Conservation (phyloP, 2,329 filamentous ascomycete species). For the Aspergillus jensenii region DNA sequence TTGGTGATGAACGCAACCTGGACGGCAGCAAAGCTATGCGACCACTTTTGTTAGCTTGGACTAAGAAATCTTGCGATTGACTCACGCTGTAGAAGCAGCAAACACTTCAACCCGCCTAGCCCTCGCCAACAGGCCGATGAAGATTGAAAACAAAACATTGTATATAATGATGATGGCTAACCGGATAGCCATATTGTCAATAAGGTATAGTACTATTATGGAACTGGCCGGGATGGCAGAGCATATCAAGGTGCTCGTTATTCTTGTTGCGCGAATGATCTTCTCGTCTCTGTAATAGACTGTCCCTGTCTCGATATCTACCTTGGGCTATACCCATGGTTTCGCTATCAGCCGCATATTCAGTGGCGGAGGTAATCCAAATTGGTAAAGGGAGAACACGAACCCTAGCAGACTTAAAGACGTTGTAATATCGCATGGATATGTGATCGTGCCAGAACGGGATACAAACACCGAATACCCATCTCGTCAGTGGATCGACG, state of each 20-base stretch:
- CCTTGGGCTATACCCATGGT: not conserved
- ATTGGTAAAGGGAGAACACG: no score
- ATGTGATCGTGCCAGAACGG: not conserved
- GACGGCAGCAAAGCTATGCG: slow-evolving; percentile 13
- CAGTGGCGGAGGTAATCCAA: no score
- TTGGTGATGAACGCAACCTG: slow-evolving; percentile 15
- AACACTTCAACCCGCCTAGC: slow-evolving; percentile 15
- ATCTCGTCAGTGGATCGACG: slow-evolving; percentile 8
- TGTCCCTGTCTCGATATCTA: slow-evolving; percentile 4
- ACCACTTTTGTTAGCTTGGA: not conserved
- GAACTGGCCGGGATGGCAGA: slow-evolving; percentile 7
- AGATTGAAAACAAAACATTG: slow-evolving; percentile 13
- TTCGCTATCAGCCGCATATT: not conserved
- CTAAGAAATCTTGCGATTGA: not conserved
- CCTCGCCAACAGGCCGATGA: slow-evolving; percentile 9
- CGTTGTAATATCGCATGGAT: not conserved
- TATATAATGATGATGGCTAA: slow-evolving; percentile 11
- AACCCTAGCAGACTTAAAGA: no score
- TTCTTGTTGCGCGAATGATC: slow-evolving; percentile 3
- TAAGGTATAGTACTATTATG: slow-evolving; percentile 10
- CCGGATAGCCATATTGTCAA: not conserved
- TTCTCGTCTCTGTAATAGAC: slow-evolving; percentile 9
- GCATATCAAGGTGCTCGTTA: slow-evolving; percentile 2
- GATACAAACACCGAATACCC: not conserved
- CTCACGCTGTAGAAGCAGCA: slow-evolving; percentile 14